Evolutionary conservation across 1,139 yeast species (phyloP).

Genomic region (Blastobotrys aristatus): DNA sequence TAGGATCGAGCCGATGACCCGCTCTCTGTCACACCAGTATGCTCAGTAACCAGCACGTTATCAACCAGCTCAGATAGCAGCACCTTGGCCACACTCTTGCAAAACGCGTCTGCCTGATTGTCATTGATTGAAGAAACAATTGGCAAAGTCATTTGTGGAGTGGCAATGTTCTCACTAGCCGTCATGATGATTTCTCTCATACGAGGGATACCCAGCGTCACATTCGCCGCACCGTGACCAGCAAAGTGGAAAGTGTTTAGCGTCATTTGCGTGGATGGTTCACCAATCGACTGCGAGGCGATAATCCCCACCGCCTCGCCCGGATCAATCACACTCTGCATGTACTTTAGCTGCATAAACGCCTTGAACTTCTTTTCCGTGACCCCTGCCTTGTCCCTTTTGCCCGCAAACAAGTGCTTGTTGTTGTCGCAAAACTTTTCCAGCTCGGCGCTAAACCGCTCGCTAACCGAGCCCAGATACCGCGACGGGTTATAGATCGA

Average conservation of each 20-base stretch:
- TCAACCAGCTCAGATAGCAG: conserved; percentile 86
- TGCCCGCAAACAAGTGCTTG: conserved; percentile 43
- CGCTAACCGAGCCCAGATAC: conserved; percentile 90
- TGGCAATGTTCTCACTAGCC: conserved; percentile 88
- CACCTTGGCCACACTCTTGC: conserved; percentile 84
- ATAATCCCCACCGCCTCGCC: conserved; percentile 99
- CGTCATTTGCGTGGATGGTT: conserved; percentile 99
- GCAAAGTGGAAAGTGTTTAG: conserved; percentile 99
- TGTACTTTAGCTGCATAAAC: conserved; percentile 95
- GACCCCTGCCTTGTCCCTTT: conserved; percentile 41
- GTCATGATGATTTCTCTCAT: conserved; percentile 99
- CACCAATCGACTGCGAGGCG: conserved; percentile 98
- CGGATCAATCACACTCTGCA: conserved; percentile 91
- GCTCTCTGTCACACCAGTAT: conserved; percentile 56
- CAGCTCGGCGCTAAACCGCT: conserved; percentile 74
- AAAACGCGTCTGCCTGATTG: conserved; percentile 85
- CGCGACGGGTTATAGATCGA: conserved; percentile 83
- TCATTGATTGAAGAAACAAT: conserved; percentile 73
- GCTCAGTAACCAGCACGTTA: conserved; percentile 75
- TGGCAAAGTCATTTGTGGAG: conserved; percentile 98
- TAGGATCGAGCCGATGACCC: conserved; percentile 65
- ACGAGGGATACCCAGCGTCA: conserved; percentile 99
- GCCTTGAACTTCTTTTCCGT: conserved; percentile 90
- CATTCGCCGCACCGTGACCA: conserved; percentile 99
- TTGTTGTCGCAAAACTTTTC: conserved; percentile 62